Base-by-base conservation (phyloP, 306 rosid species). In the Luffa acutangula region DNA sequence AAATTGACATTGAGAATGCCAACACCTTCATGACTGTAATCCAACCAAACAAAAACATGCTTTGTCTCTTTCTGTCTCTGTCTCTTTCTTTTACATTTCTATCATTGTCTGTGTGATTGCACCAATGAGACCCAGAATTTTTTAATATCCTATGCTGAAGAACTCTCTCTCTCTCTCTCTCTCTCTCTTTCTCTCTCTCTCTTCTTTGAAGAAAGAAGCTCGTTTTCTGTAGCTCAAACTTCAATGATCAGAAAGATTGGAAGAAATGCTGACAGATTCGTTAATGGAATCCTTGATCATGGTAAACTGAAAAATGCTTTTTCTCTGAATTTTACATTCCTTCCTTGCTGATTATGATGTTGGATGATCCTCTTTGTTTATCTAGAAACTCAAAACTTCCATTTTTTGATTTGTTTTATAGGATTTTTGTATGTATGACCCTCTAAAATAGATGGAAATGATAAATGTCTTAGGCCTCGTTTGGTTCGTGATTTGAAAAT, bases 21-120 rank as follows among this genome's bases (percentile, higher is more conserved):
- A 15, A 41, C 74, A 37, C 9, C 51, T 41, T 67, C 74, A 67
- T 67, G 74, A 69, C 75, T 69, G 75, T 43, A 69, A n/a, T 69
- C 2, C 1, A 41, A 69, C 31, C 18, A n/a, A 65, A 65, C 11
- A 8, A 37, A 64, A 41, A 41, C 75, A 33, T 65, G 74, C 8
- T 34, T 65, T 65, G 46, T 15, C 37, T 52, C 20, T 25, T n/a
- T n/a, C n/a, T n/a, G n/a, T 48, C 53, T 48, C 53, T 48, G 15
- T 52, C 54, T 49, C 54, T 49, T 17, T 60, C 41, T 33, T 18
- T 33, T 4, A 12, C n/a, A 17, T 2, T 60, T 60, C 46, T 7
- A 1, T 64, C 31, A 65, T 37, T 17, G 25, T 37, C 72, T 15
- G 2, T 3, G 6, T 65, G 31, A 36, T 39, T 65, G 13, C 9